Conservation (phyloP, 768 basidiomycete genomes). For the Kondoa malvinella region DNA sequence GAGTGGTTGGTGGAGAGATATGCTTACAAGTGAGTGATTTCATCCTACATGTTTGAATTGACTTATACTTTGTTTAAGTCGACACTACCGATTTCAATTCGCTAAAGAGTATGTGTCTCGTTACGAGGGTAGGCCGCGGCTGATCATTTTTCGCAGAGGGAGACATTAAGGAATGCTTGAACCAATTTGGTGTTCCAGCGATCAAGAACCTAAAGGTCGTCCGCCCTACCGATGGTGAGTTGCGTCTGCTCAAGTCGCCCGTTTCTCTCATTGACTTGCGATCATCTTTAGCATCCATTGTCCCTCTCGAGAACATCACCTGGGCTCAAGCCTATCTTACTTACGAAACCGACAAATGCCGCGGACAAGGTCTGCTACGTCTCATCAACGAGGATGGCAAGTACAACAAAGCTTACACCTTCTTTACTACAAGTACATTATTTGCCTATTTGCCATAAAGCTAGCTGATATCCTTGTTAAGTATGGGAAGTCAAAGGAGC, state of each 20-base stretch:
- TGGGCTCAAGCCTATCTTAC: slow-evolving; percentile 25
- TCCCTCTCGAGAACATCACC: slow-evolving; percentile 17
- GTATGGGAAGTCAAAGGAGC: slow-evolving; percentile 27
- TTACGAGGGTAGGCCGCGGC: background rate
- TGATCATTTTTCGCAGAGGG: slow-evolving; percentile 3
- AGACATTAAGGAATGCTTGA: slow-evolving; percentile 21
- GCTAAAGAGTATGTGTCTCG: background rate
- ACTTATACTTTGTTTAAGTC: background rate
- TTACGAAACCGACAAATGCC: slow-evolving; percentile 22
- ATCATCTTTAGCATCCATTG: slow-evolving; percentile 12
- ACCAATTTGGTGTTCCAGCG: slow-evolving; percentile 19
- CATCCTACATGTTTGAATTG: background rate
- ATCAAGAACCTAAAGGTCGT: slow-evolving; percentile 16
- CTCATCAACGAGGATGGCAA: slow-evolving; percentile 20
- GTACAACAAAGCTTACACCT: slow-evolving; percentile 21
- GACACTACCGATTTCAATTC: slow-evolving; percentile 25
- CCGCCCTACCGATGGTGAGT: slow-evolving; percentile 17
- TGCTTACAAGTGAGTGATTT: slow-evolving; percentile 11
- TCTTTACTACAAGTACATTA: slow-evolving; percentile 25
- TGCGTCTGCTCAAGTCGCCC: slow-evolving; percentile 4
- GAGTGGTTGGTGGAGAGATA: slow-evolving; percentile 26
- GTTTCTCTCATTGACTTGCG: background rate
- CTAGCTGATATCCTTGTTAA: no score
- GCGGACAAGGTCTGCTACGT: slow-evolving; percentile 25
- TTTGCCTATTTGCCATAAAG: no score